Evolutionary conservation across 345 rosid genomes (phyloP), one percentile per base, ranked within the genome.

Genomic region (Populus euphratica): DNA sequence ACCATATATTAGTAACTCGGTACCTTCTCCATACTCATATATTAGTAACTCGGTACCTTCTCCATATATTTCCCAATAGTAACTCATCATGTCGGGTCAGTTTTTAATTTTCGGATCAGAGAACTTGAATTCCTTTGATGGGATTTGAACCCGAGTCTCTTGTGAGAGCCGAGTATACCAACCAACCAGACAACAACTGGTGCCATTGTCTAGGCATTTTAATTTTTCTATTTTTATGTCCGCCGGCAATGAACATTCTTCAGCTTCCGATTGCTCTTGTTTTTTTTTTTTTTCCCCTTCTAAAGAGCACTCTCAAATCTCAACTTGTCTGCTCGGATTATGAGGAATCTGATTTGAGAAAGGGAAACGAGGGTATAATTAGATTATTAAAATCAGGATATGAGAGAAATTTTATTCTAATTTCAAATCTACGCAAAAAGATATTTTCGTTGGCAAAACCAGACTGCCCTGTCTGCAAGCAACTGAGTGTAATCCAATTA

Each of bases 121-220:
- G 20, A 52, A 52, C 1, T 1, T 9, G 0, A 0, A 0, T 62
- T 41, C 91, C 90, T 87, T 85, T 88, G 91, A 89, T 88, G 88
- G 90, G 90, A 89, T 70, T 89, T 66, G 85, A 89, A 92, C 89
- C 89, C 88, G 89, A 86, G 88, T 86, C 91, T 83, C 84, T 87
- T 86, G 88, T 86, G 96, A 89, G 90, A 90, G 92, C 92, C 91
- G 86, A 89, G 84, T 90, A 90, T 87, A 91, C 91, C 87, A 82
- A 88, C 94, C 91, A 75, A 44, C 94, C 85, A 84, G 87, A 86
- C 86, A 77, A 79, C 87, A 25, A 25, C 25, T 25, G 25, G 25
- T 25, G 25, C 25, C 0, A 25, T 0, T 0, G 25, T 25, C 25
- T 25, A 25, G 0, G 0, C 25, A 25, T 0, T 25, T 25, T 25